phyloP scores from a whole-genome alignment of 257 asterid genomes.

The Coffea eugenioides region DNA sequence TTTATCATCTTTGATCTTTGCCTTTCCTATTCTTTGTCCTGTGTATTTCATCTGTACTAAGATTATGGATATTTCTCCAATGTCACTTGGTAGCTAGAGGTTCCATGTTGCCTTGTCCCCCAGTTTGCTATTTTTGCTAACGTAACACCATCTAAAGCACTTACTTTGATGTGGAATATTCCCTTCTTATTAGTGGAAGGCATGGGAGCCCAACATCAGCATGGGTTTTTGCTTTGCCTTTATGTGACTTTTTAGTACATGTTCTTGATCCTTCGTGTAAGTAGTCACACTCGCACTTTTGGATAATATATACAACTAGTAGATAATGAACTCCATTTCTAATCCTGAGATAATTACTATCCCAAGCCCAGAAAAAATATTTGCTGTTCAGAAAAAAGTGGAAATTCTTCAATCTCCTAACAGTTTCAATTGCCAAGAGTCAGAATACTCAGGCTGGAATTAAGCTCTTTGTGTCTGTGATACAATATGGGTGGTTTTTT shows the following conservation, averaged over 20 bases:
- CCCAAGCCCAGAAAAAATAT: too few species aligned
- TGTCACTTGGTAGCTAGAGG: background rate
- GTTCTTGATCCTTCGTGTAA: background rate
- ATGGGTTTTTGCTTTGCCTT: constrained; percentile 12
- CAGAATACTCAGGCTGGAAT: too few species aligned
- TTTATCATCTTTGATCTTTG: background rate
- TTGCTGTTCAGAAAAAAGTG: background rate
- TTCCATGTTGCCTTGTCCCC: constrained; percentile 4
- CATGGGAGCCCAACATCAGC: constrained; percentile 17
- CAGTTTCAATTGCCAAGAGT: too few species aligned
- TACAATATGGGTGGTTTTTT: background rate
- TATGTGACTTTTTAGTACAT: background rate
- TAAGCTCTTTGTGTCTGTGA: too few species aligned
- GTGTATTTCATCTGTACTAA: background rate
- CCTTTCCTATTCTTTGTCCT: background rate
- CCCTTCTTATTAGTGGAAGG: constrained; percentile 20
- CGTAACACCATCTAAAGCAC: background rate
- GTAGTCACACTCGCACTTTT: background rate
- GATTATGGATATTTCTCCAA: background rate
- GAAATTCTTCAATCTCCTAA: too few species aligned
- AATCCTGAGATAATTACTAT: background rate
- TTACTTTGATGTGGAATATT: constrained; percentile 17
- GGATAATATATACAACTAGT: background rate
- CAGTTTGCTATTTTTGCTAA: background rate
- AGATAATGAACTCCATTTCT: background rate